These are phyloP conservation scores for Cercospora berteroae DNA, from an alignment of 2,329 filamentous ascomycete species.

Conservation along the genomic window DNA sequence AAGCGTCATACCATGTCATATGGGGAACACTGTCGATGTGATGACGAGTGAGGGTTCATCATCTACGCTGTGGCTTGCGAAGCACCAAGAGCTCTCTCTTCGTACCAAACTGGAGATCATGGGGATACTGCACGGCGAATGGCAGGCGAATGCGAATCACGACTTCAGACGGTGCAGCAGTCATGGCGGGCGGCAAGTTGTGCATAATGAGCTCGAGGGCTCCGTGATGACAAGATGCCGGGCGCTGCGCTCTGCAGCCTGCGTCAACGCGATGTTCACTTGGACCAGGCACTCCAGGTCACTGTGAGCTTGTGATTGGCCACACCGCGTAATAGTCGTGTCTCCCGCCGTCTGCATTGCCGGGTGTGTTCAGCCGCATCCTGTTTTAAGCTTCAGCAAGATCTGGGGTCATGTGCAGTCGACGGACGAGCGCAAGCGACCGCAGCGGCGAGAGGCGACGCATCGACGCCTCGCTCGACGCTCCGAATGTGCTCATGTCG, in stretches of 20 bases:
- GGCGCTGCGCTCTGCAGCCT: background rate
- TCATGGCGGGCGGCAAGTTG: background rate
- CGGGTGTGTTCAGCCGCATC: slow-evolving; percentile 1
- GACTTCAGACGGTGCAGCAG: background rate
- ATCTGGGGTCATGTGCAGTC: background rate
- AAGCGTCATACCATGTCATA: background rate
- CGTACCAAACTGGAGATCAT: background rate
- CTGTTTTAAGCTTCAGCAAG: background rate
- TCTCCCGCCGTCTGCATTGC: background rate
- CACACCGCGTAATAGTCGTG: background rate
- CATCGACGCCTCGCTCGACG: background rate
- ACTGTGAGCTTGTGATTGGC: background rate
- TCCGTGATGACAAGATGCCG: background rate
- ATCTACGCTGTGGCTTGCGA: background rate
- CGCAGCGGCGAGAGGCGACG: background rate
- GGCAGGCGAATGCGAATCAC: background rate
- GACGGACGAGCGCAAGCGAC: background rate
- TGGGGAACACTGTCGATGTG: background rate
- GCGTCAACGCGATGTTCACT: background rate
- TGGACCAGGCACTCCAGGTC: background rate
- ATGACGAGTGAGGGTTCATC: background rate
- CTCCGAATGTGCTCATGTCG: background rate
- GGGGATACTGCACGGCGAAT: background rate
- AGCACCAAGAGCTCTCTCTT: background rate
- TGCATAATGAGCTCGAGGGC: background rate